A percentile compares a stretch with the other conserved stretches of the same genome.
phyloP scores from a whole-genome alignment of 441 rosid species.

The Syzygium malaccense region DNA sequence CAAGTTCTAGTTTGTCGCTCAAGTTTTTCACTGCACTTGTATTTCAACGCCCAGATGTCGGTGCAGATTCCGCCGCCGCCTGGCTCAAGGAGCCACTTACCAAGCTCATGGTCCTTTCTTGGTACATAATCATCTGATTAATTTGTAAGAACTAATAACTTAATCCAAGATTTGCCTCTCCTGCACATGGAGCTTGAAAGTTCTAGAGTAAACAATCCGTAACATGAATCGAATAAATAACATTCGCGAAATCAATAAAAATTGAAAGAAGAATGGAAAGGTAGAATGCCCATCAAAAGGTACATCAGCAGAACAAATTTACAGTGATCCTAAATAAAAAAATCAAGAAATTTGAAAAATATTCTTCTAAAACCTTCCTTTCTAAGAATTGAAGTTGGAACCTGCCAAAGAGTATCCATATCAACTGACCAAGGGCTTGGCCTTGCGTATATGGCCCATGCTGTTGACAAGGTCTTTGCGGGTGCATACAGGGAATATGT shows the following conservation, averaged over 20 bases:
- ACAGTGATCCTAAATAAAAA: neutral
- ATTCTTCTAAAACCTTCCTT: neutral
- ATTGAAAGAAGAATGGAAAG: neutral
- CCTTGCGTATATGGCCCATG: conserved; percentile 85
- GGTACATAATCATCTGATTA: neutral
- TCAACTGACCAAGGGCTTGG: conserved; percentile 54
- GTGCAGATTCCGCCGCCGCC: neutral
- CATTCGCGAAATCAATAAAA: neutral
- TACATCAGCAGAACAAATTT: neutral
- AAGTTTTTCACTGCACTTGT: neutral
- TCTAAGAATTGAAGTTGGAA: neutral
- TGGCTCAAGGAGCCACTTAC: neutral
- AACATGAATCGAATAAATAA: neutral
- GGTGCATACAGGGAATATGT: conserved; percentile 81
- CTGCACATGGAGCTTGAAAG: neutral
- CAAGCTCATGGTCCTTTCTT: neutral
- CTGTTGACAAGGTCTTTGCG: conserved; percentile 92
- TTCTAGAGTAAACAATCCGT: neutral
- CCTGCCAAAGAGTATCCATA: neutral
- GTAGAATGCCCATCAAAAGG: neutral
- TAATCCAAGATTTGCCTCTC: neutral
- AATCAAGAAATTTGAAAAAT: neutral
- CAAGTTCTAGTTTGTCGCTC: neutral
- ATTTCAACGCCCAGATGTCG: neutral
- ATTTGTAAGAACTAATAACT: neutral